Evolutionary conservation across 202 grass and related monocot species (phyloP).

Genomic region (Setaria italica): DNA sequence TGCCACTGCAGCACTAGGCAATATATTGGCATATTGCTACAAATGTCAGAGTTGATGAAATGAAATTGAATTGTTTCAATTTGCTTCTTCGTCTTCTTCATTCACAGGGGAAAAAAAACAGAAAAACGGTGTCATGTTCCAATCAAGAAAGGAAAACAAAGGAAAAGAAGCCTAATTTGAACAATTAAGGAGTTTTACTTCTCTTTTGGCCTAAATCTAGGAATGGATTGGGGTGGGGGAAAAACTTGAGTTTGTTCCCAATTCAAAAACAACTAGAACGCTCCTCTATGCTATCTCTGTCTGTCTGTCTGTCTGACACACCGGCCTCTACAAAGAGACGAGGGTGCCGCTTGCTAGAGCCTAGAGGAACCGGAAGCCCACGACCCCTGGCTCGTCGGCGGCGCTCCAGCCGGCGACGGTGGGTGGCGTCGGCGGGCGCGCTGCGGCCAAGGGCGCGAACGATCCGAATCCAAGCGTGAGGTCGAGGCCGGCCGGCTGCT

Average conservation of each 20-base stretch:
- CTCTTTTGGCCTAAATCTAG: not conserved
- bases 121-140: not conserved
- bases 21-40: too few relatives aligned
- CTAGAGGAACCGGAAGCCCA: constrained; percentile 42
- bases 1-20: too few relatives aligned
- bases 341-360: not conserved
- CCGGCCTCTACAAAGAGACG: not conserved
- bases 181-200: not conserved
- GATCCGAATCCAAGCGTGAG: constrained; percentile 61
- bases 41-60: not conserved
- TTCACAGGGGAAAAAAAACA: not conserved
- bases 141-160: not conserved
- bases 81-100: not conserved
- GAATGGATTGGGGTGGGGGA: not conserved
- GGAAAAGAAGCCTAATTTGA: not conserved
- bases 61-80: not conserved
- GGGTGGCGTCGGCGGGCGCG: not conserved
- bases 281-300: not conserved
- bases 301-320: too few relatives aligned
- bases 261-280: not conserved
- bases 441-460: constrained; percentile 29
- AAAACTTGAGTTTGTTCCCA: not conserved
- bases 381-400: not conserved
- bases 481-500: constrained; percentile 37
- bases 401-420: not conserved